Evolutionary conservation across 2,329 filamentous ascomycete species (phyloP).

Genomic region (Scedosporium aurantiacum): DNA sequence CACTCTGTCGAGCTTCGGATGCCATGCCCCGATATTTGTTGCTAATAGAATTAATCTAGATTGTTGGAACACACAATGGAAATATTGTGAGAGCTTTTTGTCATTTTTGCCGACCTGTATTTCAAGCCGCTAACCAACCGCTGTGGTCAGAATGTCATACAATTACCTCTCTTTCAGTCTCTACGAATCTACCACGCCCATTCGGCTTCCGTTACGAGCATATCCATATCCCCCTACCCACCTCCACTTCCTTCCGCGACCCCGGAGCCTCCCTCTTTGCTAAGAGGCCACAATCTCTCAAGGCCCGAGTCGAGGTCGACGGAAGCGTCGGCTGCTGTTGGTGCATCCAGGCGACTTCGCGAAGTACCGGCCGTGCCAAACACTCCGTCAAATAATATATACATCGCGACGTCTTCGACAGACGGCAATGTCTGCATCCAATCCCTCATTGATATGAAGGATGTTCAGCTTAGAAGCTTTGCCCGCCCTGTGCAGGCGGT

Average conservation of each 20-base stretch:
- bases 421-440: conserved; percentile 93
- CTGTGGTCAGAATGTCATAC: conserved; percentile 61
- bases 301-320: conserved; percentile 18
- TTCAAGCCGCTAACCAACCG: conserved; percentile 16
- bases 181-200: conserved; percentile 87
- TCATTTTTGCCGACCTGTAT: not conserved
- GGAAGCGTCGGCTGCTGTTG: conserved; percentile 28
- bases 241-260: conserved; percentile 29
- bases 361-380: conserved; percentile 51
- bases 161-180: conserved; percentile 69
- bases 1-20: conserved; percentile 6
- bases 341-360: conserved; percentile 37
- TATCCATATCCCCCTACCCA: conserved; percentile 83
- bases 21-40: conserved; percentile 13
- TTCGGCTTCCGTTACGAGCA: conserved; percentile 75
- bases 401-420: conserved; percentile 86
- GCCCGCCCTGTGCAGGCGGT: conserved; percentile 85
- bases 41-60: conserved; percentile 37
- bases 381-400: conserved; percentile 79
- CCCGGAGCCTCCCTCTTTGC: conserved; percentile 1
- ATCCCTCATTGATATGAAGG: conserved; percentile 75
- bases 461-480: conserved; percentile 88
- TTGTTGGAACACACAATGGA: conserved; percentile 90
- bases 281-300: not conserved
- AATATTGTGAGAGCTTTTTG: conserved; percentile 61